Evolutionary conservation across 2,329 filamentous ascomycete genomes (phyloP).

Genomic region (Penicillium expansum): DNA sequence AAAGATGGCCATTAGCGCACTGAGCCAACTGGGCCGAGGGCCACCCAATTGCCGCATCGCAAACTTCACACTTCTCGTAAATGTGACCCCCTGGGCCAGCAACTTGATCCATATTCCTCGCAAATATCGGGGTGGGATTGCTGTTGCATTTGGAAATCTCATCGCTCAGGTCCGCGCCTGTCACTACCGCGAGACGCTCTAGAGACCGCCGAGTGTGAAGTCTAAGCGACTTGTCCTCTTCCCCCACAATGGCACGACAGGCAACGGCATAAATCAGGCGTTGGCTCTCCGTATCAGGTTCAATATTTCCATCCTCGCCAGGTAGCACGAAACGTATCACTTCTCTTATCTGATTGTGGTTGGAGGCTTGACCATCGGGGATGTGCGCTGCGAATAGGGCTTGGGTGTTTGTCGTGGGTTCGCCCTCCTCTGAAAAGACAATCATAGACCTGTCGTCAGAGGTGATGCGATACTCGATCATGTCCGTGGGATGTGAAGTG

Average conservation of each 20-base stretch:
- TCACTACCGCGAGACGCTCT: conserved; percentile 26
- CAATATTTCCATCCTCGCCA: conserved; percentile 12
- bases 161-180: conserved; percentile 30
- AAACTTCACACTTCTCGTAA: conserved; percentile 55
- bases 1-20: conserved; percentile 53
- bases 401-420: conserved; percentile 11
- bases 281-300: conserved; percentile 23
- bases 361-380: conserved; percentile 14
- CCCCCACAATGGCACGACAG: conserved; percentile 35
- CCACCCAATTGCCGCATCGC: conserved; percentile 48
- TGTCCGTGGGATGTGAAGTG: conserved; percentile 56
- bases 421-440: conserved; percentile 30
- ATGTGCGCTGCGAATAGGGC: conserved; percentile 10
- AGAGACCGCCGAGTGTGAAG: conserved; percentile 26
- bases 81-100: conserved; percentile 25
- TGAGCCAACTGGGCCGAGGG: conserved; percentile 47
- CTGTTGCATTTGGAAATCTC: conserved; percentile 32
- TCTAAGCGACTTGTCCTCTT: conserved; percentile 24
- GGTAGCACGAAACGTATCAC: conserved; percentile 32
- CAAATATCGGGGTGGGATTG: conserved; percentile 16
- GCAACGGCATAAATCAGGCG: conserved; percentile 38
- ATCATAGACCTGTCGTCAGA: conserved; percentile 46
- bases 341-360: conserved; percentile 21
- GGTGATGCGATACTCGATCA: conserved; percentile 55
- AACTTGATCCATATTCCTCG: conserved; percentile 27